Conservation (phyloP, 768 basidiomycete genomes). For the Melanogaster broomeanus region DNA sequence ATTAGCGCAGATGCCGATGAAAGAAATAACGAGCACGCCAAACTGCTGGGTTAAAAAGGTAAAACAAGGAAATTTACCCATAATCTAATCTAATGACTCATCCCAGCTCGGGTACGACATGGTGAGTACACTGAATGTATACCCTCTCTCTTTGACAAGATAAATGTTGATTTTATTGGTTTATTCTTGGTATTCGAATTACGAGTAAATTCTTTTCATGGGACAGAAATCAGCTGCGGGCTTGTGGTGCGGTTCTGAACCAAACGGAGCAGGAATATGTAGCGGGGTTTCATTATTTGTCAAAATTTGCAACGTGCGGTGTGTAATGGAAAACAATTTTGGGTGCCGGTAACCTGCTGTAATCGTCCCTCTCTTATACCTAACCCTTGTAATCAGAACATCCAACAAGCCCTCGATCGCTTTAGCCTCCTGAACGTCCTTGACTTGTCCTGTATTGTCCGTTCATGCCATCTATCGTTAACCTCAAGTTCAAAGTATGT, state of each 20-base stretch:
- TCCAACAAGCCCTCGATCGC: slow-evolving; percentile 17
- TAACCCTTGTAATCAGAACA: slow-evolving; percentile 7
- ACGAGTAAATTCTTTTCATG: not conserved
- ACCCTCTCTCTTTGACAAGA: not conserved
- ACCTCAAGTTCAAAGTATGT: slow-evolving; percentile 81
- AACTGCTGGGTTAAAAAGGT: slow-evolving; percentile 10
- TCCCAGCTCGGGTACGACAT: not conserved
- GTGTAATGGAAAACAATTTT: slow-evolving; percentile 10
- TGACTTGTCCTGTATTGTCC: not conserved
- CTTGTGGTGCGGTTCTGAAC: slow-evolving; percentile 4
- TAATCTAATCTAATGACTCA: too few relatives aligned
- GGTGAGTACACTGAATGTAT: too few relatives aligned
- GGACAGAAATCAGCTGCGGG: slow-evolving; percentile 2
- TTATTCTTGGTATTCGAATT: not conserved
- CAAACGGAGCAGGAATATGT: slow-evolving; percentile 33
- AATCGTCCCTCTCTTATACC: slow-evolving; percentile 26
- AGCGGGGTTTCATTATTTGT: slow-evolving; percentile 36
- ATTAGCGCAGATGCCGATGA: slow-evolving; percentile 10
- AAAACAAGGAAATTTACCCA: slow-evolving; percentile 3
- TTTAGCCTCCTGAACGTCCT: slow-evolving; percentile 4
- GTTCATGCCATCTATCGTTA: slow-evolving; percentile 77
- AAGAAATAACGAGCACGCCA: slow-evolving; percentile 1
- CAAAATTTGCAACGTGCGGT: slow-evolving; percentile 29
- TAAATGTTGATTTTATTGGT: not conserved
- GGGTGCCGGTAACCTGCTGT: slow-evolving; percentile 16